Evolutionary conservation across 1,284 basidiomycete species (phyloP), one percentile per base, ranked within the genome.

Genomic region (Albatrellus sp.): DNA sequence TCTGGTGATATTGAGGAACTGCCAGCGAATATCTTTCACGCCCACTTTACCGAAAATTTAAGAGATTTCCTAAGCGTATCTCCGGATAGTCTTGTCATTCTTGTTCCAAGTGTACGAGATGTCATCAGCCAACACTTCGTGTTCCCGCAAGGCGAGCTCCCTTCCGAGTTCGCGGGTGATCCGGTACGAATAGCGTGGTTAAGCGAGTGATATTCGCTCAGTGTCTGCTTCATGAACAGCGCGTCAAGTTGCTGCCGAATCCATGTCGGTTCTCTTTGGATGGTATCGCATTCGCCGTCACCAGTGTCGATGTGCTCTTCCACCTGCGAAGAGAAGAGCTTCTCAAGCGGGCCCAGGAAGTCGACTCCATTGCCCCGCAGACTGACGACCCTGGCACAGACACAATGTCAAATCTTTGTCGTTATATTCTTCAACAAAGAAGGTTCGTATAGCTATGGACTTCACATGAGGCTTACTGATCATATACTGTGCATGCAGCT

Each of bases 321-420:
- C 91, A 96, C 58, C 67, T 98, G 2, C 77, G 83, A 43, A 82
- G 80, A 49, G 87, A 96, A 54, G 90, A 97, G 58, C 75, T 82
- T 46, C 70, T 85, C 50, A 83, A 80, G 57, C 72, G 75, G 28
- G 80, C 80, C 2, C 68, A 75, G 44, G 85, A 85, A 51, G 68
- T 79, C 1, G 77, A 81, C 44, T 63, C 77, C 2, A 62, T 71
- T 5, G 54, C 67, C 1, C 56, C 62, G 4, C 55, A 65, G 16
- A 52, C 61, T 13, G 70, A 72, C 34, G 73, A 73, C 34, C 57
- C 66, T 1, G 69, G 68, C 5, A 70, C 66, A 7, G 92, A 97
- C 58, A 58, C 73, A 2, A 90, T 97, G 77, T 75, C 79, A 6
- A 80, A 81, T 53, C 62, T 84, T 4, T 83, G 84, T 49, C 72